Percentiles rank a stretch among this genome's conserved stretches.
phyloP scores from a whole-genome alignment of 2,329 filamentous ascomycete species.

The Phialocephala subalpina region DNA sequence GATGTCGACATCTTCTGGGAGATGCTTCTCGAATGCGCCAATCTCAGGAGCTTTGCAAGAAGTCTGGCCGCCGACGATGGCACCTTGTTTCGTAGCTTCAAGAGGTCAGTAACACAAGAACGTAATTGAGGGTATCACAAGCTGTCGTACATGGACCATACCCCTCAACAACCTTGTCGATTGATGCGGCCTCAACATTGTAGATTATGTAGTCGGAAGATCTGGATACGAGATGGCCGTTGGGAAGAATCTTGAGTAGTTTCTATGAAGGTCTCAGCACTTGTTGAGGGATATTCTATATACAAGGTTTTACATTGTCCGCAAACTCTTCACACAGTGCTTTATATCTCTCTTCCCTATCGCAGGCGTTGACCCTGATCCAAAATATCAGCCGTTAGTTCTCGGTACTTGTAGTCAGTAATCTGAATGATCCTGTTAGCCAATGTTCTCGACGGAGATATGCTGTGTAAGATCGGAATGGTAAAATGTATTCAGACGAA shows the following conservation, averaged over 20 bases:
- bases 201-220: conserved; percentile 99
- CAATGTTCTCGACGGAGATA: conserved; percentile 32
- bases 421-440: conserved; percentile 37
- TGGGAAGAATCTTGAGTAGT: conserved; percentile 86
- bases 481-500: conserved; percentile 75
- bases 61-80: conserved; percentile 96
- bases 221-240: conserved; percentile 95
- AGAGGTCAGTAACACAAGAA: conserved; percentile 6
- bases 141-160: conserved; percentile 88
- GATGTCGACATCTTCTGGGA: conserved; percentile 89
- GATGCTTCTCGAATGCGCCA: conserved; percentile 86
- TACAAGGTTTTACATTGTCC: conserved; percentile 76
- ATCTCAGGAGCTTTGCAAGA: conserved; percentile 99
- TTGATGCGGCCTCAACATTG: conserved; percentile 93
- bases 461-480: conserved; percentile 3
- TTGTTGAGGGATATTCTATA: conserved; percentile 44
- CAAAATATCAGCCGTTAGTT: conserved; percentile 38
- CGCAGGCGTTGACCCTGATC: conserved; percentile 90
- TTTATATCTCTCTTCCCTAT: conserved; percentile 89
- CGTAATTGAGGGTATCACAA: conserved; percentile 1
- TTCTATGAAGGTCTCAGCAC: conserved; percentile 64
- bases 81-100: conserved; percentile 89
- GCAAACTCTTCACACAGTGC: conserved; percentile 81
- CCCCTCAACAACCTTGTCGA: conserved; percentile 84
- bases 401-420: background rate